Evolutionary conservation across 768 basidiomycete genomes (phyloP), one percentile per base, ranked within the genome.

Genomic region (Crassisporium funariophilum): DNA sequence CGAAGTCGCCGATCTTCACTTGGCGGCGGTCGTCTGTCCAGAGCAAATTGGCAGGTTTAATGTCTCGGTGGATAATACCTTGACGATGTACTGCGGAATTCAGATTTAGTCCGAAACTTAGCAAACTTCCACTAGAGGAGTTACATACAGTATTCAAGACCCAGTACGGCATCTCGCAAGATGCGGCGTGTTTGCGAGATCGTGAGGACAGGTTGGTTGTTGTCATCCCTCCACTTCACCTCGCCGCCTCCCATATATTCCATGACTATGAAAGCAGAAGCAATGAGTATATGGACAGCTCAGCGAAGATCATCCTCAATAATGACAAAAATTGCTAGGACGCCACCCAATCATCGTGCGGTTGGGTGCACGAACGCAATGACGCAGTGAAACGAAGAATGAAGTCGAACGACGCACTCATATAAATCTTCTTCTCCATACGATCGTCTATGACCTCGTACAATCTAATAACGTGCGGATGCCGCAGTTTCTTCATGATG

Each of bases 11-110:
- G 50, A 99, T 98, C 70, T 99, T 99, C 69, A 98, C 95, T 47
- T 81, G 82, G 49, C 82, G 81, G 43, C 90, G 84, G 70, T 95
- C 89, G 20, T 78, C 77, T 2, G 88, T 88, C 84, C 91, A 93
- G 21, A 99, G 78, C 17, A 99, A 83, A 67, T 99, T 99, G 36
- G 94, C 91, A 20, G 97, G 97, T 64, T 99, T 99, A 73, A 99
- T 98, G 70, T 99, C 97, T 47, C 97, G 91, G 69, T 99, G 97
- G 40, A 99, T 98, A 66, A 99, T 98, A 17, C 95, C 97, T 62
- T 98, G 94, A 59, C 88, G 82, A 63, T 99, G 97, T 1, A 99
- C 95, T 98, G 60, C 23, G 45, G 12, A 41, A 50, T 57, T 45
- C 34, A 43, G 48, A 33, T 47, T 16, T 27, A 41, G 33, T 44